phyloP scores from a whole-genome alignment of 805 yeast genomes.

The Yarrowia porcina region DNA sequence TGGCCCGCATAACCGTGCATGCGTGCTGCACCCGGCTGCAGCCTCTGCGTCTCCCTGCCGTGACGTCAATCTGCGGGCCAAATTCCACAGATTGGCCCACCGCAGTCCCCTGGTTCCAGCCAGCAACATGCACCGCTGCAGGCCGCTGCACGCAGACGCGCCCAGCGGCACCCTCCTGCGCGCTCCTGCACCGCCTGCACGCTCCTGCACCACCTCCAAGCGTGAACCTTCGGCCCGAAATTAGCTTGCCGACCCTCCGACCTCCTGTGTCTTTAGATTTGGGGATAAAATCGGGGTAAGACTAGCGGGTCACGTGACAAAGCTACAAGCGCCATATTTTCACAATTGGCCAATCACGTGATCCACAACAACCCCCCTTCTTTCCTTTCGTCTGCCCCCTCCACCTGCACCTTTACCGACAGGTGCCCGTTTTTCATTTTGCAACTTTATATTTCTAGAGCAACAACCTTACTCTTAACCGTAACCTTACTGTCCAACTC shows the following conservation, averaged over 20 bases:
- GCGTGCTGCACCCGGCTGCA: too few relatives aligned
- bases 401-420: too few relatives aligned
- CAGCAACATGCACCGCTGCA: background rate
- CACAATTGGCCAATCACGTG: too few relatives aligned
- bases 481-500: background rate
- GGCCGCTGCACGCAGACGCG: background rate
- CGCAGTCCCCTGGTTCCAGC: too few relatives aligned
- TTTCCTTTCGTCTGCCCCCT: too few relatives aligned
- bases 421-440: background rate
- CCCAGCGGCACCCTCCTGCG: background rate
- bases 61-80: too few relatives aligned
- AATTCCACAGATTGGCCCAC: too few relatives aligned
- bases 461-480: background rate
- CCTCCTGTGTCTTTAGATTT: background rate
- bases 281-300: too few relatives aligned
- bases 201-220: background rate
- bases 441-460: background rate
- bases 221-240: slow-evolving; percentile 20
- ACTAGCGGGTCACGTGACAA: background rate
- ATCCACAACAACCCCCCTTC: too few relatives aligned
- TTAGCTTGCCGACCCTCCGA: slow-evolving; percentile 22
- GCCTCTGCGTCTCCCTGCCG: too few relatives aligned
- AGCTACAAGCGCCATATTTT: too few relatives aligned
- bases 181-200: background rate
- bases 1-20: too few relatives aligned